These are phyloP conservation scores for Colletotrichum shisoi DNA, from an alignment of 2,329 filamentous ascomycete genomes.

Conservation along the genomic window DNA sequence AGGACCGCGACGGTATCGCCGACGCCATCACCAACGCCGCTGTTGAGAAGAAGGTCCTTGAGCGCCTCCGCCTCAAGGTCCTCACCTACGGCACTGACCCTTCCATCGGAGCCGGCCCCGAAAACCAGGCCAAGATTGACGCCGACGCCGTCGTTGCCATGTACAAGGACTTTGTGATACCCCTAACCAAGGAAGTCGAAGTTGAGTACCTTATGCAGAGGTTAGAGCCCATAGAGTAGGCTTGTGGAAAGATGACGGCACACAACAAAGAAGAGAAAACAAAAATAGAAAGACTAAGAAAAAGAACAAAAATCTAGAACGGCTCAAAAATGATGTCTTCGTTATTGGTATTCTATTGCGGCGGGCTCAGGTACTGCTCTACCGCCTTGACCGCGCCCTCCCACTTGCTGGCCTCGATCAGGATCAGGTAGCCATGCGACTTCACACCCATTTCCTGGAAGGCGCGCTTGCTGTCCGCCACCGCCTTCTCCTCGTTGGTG, in stretches of 20 bases:
- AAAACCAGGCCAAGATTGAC: slow-evolving; percentile 80
- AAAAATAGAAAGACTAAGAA: background rate
- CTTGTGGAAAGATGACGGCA: background rate
- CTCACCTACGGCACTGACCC: slow-evolving; percentile 94
- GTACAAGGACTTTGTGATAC: slow-evolving; percentile 94
- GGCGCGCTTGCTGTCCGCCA: slow-evolving; percentile 88
- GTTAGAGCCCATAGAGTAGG: slow-evolving; percentile 58
- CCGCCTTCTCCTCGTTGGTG: slow-evolving; percentile 79
- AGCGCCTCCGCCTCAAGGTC: slow-evolving; percentile 85
- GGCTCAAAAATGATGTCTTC: slow-evolving; percentile 36
- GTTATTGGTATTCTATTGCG: slow-evolving; percentile 43
- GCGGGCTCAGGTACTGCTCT: slow-evolving; percentile 72
- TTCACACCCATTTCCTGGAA: slow-evolving; percentile 94
- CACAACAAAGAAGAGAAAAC: no score
- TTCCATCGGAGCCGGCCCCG: slow-evolving; percentile 63
- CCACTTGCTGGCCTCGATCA: slow-evolving; percentile 84
- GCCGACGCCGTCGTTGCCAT: slow-evolving; percentile 88
- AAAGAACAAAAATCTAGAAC: background rate
- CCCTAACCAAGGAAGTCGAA: slow-evolving; percentile 96
- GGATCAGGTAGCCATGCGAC: slow-evolving; percentile 81
- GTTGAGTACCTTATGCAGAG: slow-evolving; percentile 98
- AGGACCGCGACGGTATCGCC: slow-evolving; percentile 81
- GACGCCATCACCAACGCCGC: slow-evolving; percentile 86
- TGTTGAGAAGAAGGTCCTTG: slow-evolving; percentile 91
- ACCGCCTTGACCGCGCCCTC: slow-evolving; percentile 78